phyloP scores from a whole-genome alignment of 352 stramenopile genomes.

The Globisporangium lucens region DNA sequence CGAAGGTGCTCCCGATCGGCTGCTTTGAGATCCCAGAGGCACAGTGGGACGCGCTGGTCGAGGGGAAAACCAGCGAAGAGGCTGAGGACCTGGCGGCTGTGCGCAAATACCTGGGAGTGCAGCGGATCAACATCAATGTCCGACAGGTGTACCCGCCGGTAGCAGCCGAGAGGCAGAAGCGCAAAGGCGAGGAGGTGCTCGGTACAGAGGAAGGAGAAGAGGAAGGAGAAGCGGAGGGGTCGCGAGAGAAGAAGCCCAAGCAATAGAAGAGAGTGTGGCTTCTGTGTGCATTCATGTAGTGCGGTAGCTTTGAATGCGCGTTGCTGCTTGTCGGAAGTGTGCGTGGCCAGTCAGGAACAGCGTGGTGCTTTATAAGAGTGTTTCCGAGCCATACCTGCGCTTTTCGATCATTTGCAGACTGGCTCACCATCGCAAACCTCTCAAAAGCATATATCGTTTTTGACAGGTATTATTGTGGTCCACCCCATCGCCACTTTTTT shows the following conservation, averaged over 20 bases:
- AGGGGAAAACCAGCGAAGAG: slow-evolving; percentile 7
- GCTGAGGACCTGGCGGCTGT: slow-evolving; percentile 41
- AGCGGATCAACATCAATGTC: slow-evolving; percentile 83
- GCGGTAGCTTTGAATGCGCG: not conserved
- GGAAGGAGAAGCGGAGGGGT: not conserved
- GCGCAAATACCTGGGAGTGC: slow-evolving; percentile 42
- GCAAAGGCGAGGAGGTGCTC: not conserved
- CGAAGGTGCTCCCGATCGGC: slow-evolving; percentile 45
- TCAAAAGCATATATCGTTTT: not conserved
- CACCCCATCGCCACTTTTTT: not conserved
- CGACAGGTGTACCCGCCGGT: slow-evolving; percentile 65
- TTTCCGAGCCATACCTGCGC: not conserved
- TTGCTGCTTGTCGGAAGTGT: too few species aligned
- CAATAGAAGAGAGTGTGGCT: not conserved
- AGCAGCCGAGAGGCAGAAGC: not conserved
- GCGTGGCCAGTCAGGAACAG: not conserved
- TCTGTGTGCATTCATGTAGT: not conserved
- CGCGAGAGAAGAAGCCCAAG: slow-evolving; percentile 8
- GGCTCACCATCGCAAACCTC: not conserved
- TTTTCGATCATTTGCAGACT: not conserved
- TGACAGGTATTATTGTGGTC: not conserved
- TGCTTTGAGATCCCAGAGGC: slow-evolving; percentile 29
- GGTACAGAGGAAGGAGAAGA: not conserved
- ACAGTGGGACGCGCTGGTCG: slow-evolving; percentile 24
- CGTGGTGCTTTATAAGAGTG: not conserved